Base-by-base conservation (phyloP, 2,329 filamentous ascomycete genomes). In the Pseudonectria foliicola region DNA sequence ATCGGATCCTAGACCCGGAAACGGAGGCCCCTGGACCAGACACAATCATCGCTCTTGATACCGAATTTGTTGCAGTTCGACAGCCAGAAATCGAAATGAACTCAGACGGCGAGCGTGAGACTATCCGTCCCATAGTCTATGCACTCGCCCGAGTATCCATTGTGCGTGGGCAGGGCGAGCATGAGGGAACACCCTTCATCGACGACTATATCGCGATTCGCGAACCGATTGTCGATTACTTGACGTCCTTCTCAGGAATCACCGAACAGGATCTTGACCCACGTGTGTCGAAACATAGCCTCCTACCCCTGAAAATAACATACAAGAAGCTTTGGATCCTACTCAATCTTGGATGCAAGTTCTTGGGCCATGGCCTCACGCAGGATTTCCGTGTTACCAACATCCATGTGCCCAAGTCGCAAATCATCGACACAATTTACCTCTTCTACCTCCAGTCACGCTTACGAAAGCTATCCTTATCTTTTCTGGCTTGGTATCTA, bases 311-410 rank as follows among this genome's bases (percentile, higher is more conserved):
- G 27, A 98, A 98, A 58, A 76, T 85, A 38, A 89, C 86, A 2
- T 98, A 96, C 70, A 98, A 98, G 64, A 95, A 95, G 60, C 78
- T 98, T 21, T 98, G 93, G 93, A 77, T 96, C 12, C 72, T 98
- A 13, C 75, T 98, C 23, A 98, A 98, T 55, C 72, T 96, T 0
- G 92, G 92, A 31, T 95, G 88, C 62, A 78, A 85, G 43, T 98
- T 98, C 57, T 75, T 98, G 5, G 92, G 92, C 3, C 92, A 98
- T 54, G 90, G 90, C 4, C 70, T 98, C 27, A 86, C 86, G 47
- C 90, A 92, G 49, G 92, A 98, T 61, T 96, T 98, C 64, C 86
- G 92, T 34, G 94, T 94, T 37, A 94, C 95, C 63, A 98, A 98
- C 60, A 95, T 98, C 37, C 86, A 95, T 57, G 84, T 98, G 0